Percentiles rank a stretch among this genome's conserved stretches.
phyloP scores from a whole-genome alignment of 805 yeast species.

The Candida alai region DNA sequence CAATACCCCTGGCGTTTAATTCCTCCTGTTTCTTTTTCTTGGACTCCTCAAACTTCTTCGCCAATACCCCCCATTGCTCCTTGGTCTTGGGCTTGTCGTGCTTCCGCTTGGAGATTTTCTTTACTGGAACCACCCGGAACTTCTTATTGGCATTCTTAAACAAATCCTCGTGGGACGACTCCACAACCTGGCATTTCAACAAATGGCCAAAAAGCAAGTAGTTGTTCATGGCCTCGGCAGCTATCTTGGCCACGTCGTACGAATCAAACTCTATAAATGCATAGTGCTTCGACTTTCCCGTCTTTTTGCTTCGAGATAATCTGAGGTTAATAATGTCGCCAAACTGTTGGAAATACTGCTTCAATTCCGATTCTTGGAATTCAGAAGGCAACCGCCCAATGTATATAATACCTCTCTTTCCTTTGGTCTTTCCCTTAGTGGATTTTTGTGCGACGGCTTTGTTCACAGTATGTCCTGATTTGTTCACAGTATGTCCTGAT shows the following conservation, averaged over 20 bases:
- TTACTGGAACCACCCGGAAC: slow-evolving; percentile 59
- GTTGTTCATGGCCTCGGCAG: slow-evolving; percentile 94
- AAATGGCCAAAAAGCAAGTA: slow-evolving; percentile 86
- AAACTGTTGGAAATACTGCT: slow-evolving; percentile 82
- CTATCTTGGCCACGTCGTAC: slow-evolving; percentile 75
- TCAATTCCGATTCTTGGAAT: slow-evolving; percentile 77
- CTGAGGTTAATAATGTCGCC: slow-evolving; percentile 79
- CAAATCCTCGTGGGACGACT: slow-evolving; percentile 55
- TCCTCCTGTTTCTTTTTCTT: slow-evolving; percentile 43
- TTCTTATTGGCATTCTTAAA: slow-evolving; percentile 55
- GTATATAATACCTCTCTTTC: slow-evolving; percentile 66
- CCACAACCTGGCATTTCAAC: slow-evolving; percentile 56
- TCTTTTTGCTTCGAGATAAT: slow-evolving; percentile 81
- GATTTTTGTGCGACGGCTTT: slow-evolving; percentile 13
- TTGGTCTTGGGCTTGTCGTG: slow-evolving; percentile 56
- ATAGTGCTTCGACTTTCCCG: slow-evolving; percentile 88
- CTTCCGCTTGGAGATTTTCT: slow-evolving; percentile 47
- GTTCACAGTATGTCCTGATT: slow-evolving; percentile 20
- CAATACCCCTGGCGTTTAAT: slow-evolving; percentile 57
- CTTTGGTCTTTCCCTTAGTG: slow-evolving; percentile 12
- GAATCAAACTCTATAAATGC: slow-evolving; percentile 84
- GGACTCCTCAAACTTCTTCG: slow-evolving; percentile 40
- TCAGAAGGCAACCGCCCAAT: slow-evolving; percentile 92
- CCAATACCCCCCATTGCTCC: slow-evolving; percentile 53
- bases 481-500: slow-evolving; percentile 5